Evolutionary conservation across 345 rosid genomes (phyloP), one percentile per base, ranked within the genome.

Genomic region (Eucalyptus urophylla): DNA sequence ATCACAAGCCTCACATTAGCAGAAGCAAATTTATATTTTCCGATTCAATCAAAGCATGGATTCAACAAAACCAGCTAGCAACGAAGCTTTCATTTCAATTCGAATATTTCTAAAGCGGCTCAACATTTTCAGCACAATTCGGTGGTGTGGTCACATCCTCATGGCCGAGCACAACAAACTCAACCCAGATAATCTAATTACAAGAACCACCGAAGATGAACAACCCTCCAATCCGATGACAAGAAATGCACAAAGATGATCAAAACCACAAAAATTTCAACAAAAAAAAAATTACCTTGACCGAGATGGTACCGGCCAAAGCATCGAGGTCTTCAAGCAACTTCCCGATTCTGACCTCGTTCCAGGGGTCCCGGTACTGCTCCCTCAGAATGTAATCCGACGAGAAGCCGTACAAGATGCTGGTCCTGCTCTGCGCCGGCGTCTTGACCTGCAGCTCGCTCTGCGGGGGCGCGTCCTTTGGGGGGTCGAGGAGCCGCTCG

Each of bases 321-420:
- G 98, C 98, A 93, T 97, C 99, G 90, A 96, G 98, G 89, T 97
- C 99, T 91, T 97, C 98, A 24, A 96, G 97, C 95, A 97, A 91
- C 80, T 95, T 97, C 86, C 98, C 98, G 72, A 97, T 93, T 49
- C 99, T 91, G 89, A 97, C 97, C 93, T 97, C 99, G 92, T 96
- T 96, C 97, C 99, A 96, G 31, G 98, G 97, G 93, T 97, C 98
- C 86, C 97, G 91, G 87, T 97, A 97, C 92, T 96, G 98, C 92
- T 97, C 98, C 33, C 99, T 91, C 80, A 96, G 91, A 11, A 94
- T 94, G 89, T 90, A 93, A 90, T 97, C 98, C 88, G 93, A 87
- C 25, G 98, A 97, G 91, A 97, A 95, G 76, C 90, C 92, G 92
- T 96, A 97, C 49, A 92, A 88, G 83, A 97, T 96, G 56, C 92